phyloP scores from a whole-genome alignment of 2,329 filamentous ascomycete genomes.

The Trichocomaceae sp. region DNA sequence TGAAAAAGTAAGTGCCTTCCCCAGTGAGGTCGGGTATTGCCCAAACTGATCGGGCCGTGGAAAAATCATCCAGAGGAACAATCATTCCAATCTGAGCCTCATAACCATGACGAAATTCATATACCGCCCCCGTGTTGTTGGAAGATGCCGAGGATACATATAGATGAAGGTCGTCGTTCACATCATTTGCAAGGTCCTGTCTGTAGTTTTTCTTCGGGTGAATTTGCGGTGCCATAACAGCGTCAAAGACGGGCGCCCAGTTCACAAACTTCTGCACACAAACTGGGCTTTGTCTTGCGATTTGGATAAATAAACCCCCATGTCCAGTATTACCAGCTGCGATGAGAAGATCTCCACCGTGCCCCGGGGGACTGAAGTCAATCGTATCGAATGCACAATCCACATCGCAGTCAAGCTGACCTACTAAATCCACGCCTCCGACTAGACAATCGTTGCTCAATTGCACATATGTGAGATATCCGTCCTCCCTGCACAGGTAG shows the following conservation, averaged over 20 bases:
- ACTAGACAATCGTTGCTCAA: constrained; percentile 53
- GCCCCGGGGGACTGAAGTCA: constrained; percentile 40
- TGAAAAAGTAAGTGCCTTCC: constrained; percentile 34
- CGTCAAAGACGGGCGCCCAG: constrained; percentile 51
- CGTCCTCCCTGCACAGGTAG: constrained; percentile 84
- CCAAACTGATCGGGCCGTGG: constrained; percentile 40
- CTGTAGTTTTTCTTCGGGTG: constrained; percentile 12
- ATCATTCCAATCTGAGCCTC: constrained; percentile 57
- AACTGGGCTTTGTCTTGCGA: constrained; percentile 49
- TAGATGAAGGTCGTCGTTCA: constrained; percentile 47
- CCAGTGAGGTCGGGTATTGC: constrained; percentile 30
- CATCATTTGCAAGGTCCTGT: constrained; percentile 13
- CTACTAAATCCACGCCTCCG: constrained; percentile 52
- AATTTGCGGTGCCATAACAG: constrained; percentile 26
- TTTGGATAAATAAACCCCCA: constrained; percentile 68
- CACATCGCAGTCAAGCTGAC: constrained; percentile 65
- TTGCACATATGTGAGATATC: constrained; percentile 66
- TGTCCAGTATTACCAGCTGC: constrained; percentile 71
- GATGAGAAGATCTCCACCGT: constrained; percentile 69
- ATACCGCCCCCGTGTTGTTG: constrained; percentile 52
- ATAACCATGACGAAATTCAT: constrained; percentile 63
- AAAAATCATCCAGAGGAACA: constrained; percentile 35
- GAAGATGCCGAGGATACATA: constrained; percentile 63
- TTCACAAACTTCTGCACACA: constrained; percentile 58
- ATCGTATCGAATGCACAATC: constrained; percentile 74